phyloP scores from a whole-genome alignment of 2,329 filamentous ascomycete species.

The Trichoderma cornu-damae region DNA sequence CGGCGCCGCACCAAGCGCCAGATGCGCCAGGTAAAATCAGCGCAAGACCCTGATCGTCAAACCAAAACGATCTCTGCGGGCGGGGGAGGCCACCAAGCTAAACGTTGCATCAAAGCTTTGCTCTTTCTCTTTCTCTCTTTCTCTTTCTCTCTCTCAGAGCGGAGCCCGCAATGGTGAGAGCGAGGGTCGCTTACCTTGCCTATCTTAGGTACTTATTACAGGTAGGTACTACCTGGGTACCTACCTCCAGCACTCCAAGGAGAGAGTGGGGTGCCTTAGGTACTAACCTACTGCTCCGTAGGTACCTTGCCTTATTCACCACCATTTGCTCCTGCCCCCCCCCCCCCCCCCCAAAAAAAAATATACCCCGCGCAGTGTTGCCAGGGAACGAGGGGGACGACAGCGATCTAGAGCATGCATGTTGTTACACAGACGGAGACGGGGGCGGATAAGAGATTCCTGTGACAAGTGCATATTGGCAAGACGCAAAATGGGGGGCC shows the following conservation, averaged over 20 bases:
- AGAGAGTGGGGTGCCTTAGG: no score
- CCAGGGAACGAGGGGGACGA: neutral
- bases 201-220: neutral
- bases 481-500: conserved; percentile 13
- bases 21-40: conserved; percentile 9
- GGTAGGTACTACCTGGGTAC: neutral
- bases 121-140: neutral
- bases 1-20: conserved; percentile 6
- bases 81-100: neutral
- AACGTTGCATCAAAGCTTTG: conserved; percentile 10
- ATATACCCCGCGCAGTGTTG: conserved; percentile 8
- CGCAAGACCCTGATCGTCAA: conserved; percentile 16
- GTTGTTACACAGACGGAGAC: neutral
- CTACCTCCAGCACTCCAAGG: no score
- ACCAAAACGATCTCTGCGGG: conserved; percentile 7
- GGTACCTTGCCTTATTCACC: no score
- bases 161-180: neutral
- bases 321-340: neutral
- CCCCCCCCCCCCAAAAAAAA: no score
- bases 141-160: neutral
- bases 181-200: neutral
- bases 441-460: conserved; percentile 9
- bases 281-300: no score
- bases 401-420: neutral
- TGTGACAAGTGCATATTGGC: conserved; percentile 12